Evolutionary conservation across 83 land plant species (phyloP).

Genomic region (Picea engelmannii): DNA sequence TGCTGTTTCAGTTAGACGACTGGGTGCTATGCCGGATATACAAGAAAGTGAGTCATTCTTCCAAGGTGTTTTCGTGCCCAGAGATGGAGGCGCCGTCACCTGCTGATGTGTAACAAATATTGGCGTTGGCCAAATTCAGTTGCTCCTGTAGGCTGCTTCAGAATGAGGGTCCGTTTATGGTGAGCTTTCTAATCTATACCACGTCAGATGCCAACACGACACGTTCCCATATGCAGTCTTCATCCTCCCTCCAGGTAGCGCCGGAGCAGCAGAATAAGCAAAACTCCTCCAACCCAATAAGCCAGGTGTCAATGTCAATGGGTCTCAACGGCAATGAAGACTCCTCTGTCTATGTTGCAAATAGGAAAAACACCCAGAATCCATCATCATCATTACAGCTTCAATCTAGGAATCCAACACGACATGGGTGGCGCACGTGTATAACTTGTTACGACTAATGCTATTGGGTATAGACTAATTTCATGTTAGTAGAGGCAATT

Average conservation of each 20-base stretch:
- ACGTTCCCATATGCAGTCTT: no score
- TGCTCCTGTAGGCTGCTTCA: neutral
- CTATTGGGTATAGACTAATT: no score
- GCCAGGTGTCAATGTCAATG: neutral
- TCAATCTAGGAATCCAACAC: neutral
- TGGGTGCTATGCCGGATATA: slow-evolving; percentile 6
- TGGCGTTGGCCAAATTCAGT: neutral
- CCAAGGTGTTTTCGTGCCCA: neutral
- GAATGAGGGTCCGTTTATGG: neutral
- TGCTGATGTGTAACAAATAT: neutral
- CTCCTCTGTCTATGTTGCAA: neutral
- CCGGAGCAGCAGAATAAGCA: no score
- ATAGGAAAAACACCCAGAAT: neutral
- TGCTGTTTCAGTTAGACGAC: neutral
- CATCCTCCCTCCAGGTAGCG: no score
- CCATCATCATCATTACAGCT: neutral
- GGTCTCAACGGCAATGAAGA: neutral
- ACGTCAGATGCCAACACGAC: neutral
- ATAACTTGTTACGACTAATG: no score
- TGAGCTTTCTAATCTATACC: neutral
- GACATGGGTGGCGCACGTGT: neutral
- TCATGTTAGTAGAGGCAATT: no score
- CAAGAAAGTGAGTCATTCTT: neutral
- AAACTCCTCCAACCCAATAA: no score
- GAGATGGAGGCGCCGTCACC: neutral